These are phyloP conservation scores for Inga laurina DNA, from an alignment of 306 rosid genomes.

Conservation along the genomic window DNA sequence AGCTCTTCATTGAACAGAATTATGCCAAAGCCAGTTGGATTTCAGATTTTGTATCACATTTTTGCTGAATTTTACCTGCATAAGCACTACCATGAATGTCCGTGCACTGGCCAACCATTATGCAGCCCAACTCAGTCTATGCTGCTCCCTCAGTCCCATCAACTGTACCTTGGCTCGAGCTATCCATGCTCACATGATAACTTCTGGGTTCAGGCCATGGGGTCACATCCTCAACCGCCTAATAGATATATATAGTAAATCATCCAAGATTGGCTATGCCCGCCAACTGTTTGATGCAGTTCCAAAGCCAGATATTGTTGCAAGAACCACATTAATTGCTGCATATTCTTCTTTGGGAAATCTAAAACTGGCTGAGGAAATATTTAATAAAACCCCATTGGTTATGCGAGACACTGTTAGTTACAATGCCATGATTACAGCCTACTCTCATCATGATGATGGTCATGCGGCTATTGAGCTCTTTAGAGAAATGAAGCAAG, in stretches of 20 bases:
- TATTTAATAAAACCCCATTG: slow-evolving; percentile 39
- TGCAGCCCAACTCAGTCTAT: slow-evolving; percentile 40
- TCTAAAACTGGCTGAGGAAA: slow-evolving; percentile 39
- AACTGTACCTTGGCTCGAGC: slow-evolving; percentile 45
- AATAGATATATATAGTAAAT: slow-evolving; percentile 50
- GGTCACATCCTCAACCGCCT: slow-evolving; percentile 62
- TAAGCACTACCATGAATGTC: slow-evolving; percentile 30
- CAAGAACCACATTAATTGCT: slow-evolving; percentile 32
- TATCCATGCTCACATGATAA: slow-evolving; percentile 55
- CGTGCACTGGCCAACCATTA: slow-evolving; percentile 47
- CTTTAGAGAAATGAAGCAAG: slow-evolving; percentile 38
- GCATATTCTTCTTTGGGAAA: slow-evolving; percentile 46
- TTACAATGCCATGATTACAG: slow-evolving; percentile 61
- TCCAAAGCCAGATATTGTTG: slow-evolving; percentile 4
- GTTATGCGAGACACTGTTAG: slow-evolving; percentile 41
- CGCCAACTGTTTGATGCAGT: not conserved
- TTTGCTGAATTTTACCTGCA: not conserved
- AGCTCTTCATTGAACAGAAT: not conserved
- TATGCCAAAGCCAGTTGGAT: not conserved
- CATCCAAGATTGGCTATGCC: slow-evolving; percentile 37
- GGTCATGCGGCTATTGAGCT: slow-evolving; percentile 50
- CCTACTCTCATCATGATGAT: slow-evolving; percentile 39
- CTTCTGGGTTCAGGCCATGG: slow-evolving; percentile 58
- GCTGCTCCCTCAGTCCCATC: slow-evolving; percentile 23
- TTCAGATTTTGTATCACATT: not conserved